phyloP scores from a whole-genome alignment of 1,284 basidiomycete species.

The Apiotrichum gracile region DNA sequence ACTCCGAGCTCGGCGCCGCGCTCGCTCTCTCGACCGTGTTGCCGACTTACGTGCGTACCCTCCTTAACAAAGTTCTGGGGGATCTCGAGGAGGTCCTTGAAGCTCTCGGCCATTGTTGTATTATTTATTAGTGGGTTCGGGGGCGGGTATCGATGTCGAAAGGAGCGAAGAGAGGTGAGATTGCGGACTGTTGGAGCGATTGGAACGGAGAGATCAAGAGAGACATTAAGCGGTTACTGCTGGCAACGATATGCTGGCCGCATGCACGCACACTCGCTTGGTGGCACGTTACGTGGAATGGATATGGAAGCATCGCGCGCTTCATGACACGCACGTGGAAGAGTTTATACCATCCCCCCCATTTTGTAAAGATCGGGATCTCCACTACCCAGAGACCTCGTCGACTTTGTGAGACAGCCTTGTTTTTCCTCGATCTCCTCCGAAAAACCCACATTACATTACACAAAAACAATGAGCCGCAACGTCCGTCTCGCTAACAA shows the following conservation, averaged over 20 bases:
- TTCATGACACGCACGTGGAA: too few species aligned
- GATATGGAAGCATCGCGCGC: too few species aligned
- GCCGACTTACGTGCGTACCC: slow-evolving; percentile 70
- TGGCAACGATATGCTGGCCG: neutral
- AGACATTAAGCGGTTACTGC: too few species aligned
- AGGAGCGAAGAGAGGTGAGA: neutral
- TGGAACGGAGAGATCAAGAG: neutral
- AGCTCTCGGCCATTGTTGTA: slow-evolving; percentile 56
- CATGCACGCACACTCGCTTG: neutral
- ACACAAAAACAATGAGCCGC: slow-evolving; percentile 18
- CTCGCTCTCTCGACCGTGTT: neutral
- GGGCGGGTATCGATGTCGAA: slow-evolving; percentile 4
- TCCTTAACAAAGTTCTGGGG: slow-evolving; percentile 89
- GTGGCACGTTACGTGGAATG: too few species aligned
- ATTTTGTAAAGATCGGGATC: too few species aligned
- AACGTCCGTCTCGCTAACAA: slow-evolving; percentile 8
- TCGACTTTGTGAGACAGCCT: too few species aligned
- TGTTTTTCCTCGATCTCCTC: too few species aligned
- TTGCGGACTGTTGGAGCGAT: neutral
- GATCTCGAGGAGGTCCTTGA: slow-evolving; percentile 84
- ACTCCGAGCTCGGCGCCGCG: too few species aligned
- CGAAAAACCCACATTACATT: too few species aligned
- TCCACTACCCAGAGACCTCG: too few species aligned
- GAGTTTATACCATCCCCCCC: neutral
- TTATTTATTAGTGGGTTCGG: neutral